phyloP scores from a whole-genome alignment of 495 filamentous ascomycete species.

The Tuber melanosporum region DNA sequence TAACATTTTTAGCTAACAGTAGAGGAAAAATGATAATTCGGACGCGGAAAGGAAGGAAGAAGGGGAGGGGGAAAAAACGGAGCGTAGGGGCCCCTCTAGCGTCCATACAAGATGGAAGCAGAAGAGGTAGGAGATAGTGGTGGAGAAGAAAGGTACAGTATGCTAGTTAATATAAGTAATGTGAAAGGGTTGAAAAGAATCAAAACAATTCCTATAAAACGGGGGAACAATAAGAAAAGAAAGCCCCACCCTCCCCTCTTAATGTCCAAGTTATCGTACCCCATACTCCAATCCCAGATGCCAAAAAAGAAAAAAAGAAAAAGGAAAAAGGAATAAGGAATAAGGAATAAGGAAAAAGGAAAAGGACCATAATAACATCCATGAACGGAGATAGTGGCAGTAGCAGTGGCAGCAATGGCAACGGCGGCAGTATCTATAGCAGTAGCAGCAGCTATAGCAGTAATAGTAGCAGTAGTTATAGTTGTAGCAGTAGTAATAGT shows the following conservation, averaged over 20 bases:
- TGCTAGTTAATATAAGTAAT: not conserved
- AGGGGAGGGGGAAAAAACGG: not conserved
- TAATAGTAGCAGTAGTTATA: too few relatives aligned
- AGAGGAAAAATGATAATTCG: not conserved
- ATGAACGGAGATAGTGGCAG: conserved; percentile 4
- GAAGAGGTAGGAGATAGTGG: not conserved
- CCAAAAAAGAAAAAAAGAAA: conserved; percentile 34
- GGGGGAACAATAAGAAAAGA: not conserved
- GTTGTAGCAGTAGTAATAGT: not conserved
- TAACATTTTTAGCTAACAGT: not conserved
- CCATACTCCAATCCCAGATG: conserved; percentile 42
- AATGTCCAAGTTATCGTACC: conserved; percentile 42
- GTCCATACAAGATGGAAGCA: not conserved
- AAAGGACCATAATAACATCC: conserved; percentile 14
- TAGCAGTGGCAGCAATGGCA: not conserved
- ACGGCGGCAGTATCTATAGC: not conserved
- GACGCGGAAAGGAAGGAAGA: not conserved
- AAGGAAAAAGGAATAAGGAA: conserved; percentile 17
- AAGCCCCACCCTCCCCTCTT: conserved; percentile 1
- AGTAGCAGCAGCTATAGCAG: too few relatives aligned
- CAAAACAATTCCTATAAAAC: not conserved
- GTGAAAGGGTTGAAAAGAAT: not conserved
- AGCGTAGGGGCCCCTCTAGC: not conserved
- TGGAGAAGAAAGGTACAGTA: not conserved
- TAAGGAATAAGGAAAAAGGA: conserved; percentile 29